Percentiles rank a stretch among this genome's conserved stretches.
These are phyloP conservation scores for Calonectria crousiana DNA, from an alignment of 2,329 filamentous ascomycete species.

Conservation along the genomic window DNA sequence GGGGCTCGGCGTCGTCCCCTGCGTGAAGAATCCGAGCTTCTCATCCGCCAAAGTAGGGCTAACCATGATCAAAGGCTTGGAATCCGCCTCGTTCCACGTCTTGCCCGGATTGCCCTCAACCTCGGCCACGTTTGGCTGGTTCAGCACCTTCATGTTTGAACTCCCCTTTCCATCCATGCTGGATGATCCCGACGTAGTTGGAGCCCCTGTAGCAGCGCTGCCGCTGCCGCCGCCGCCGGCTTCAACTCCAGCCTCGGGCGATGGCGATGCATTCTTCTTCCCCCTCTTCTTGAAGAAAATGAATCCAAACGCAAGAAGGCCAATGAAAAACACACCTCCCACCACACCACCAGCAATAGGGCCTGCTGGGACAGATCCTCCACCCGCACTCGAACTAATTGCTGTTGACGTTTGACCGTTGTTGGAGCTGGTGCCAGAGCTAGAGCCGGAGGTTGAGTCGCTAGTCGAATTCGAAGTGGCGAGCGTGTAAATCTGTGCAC, in stretches of 20 bases:
- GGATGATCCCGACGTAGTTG: neutral
- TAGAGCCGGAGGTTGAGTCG: neutral
- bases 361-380: conserved; percentile 13
- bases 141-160: neutral
- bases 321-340: conserved; percentile 32
- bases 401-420: neutral
- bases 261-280: neutral
- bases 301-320: conserved; percentile 27
- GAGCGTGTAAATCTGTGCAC: conserved; percentile 32
- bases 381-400: neutral
- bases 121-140: neutral
- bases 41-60: neutral
- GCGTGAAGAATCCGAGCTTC: neutral
- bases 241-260: neutral
- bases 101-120: conserved; percentile 6
- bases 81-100: conserved; percentile 11
- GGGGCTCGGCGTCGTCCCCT: neutral
- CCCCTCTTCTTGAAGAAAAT: conserved; percentile 28
- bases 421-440: neutral
- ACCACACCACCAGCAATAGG: conserved; percentile 36
- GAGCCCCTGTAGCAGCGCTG: neutral
- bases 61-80: neutral
- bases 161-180: neutral
- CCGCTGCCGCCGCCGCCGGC: neutral
- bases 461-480: conserved; percentile 13